phyloP scores from a whole-genome alignment of 345 rosid species.

The Lagerstroemia speciosa region DNA sequence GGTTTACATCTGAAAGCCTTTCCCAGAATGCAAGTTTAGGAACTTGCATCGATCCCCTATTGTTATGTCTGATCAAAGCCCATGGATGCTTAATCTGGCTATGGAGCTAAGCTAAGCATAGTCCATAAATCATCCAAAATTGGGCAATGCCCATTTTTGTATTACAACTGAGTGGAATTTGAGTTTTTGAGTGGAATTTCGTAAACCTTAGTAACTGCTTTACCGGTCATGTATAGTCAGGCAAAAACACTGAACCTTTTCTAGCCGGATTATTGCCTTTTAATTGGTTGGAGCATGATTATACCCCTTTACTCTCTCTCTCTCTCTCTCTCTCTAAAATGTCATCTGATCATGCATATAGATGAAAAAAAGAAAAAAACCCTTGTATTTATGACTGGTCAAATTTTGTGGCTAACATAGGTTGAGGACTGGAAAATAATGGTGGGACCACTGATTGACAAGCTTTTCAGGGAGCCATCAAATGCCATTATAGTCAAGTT shows the following conservation, averaged over 20 bases:
- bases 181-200: not conserved
- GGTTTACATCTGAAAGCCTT: not conserved
- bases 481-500: conserved; percentile 74
- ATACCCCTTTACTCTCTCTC: not conserved
- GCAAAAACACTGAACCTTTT: not conserved
- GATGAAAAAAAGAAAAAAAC: not conserved
- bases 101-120: too few species aligned
- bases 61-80: not conserved
- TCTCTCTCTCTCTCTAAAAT: too few species aligned
- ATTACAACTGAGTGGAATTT: not conserved
- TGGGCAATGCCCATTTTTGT: not conserved
- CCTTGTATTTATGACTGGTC: not conserved
- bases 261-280: not conserved
- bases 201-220: not conserved
- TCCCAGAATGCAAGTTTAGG: not conserved
- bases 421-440: conserved; percentile 65
- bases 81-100: not conserved
- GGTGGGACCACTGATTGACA: conserved; percentile 56
- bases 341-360: not conserved
- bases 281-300: not conserved
- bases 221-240: not conserved
- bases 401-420: conserved; percentile 25
- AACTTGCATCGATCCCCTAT: not conserved
- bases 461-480: conserved; percentile 86
- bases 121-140: not conserved